phyloP scores from a whole-genome alignment of 495 filamentous ascomycete genomes.

The Sphaerosporella brunnea region DNA sequence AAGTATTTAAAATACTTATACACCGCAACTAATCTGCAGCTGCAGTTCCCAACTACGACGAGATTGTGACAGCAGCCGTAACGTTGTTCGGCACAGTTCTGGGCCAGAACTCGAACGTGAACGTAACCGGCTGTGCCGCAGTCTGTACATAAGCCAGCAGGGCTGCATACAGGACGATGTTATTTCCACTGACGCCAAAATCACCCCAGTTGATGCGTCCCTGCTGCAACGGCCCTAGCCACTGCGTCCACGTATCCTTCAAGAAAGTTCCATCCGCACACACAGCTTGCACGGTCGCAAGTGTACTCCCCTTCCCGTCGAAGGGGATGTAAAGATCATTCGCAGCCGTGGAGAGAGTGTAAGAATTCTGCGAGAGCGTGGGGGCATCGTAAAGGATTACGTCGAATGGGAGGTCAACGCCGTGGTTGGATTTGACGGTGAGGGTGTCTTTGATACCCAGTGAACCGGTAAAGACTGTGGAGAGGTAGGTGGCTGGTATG shows the following conservation, averaged over 20 bases:
- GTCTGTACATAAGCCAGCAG: constrained; percentile 11
- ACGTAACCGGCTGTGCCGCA: constrained; percentile 12
- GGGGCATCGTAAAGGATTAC: constrained; percentile 37
- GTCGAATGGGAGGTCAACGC: constrained; percentile 31
- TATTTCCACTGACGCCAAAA: constrained; percentile 15
- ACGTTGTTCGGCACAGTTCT: constrained; percentile 18
- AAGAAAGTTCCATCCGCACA: constrained; percentile 34
- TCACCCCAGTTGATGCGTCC: constrained; percentile 29
- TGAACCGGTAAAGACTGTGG: constrained; percentile 27
- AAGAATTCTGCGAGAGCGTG: constrained; percentile 28
- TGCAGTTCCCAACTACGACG: too few species aligned
- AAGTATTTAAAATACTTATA: too few species aligned
- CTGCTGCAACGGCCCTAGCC: constrained; percentile 37
- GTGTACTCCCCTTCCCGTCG: constrained; percentile 31
- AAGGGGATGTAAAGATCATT: constrained; percentile 36
- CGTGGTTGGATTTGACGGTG: constrained; percentile 36
- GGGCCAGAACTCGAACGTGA: constrained; percentile 21
- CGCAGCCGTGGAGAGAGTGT: constrained; percentile 17
- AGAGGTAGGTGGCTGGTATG: constrained; percentile 34
- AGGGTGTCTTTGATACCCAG: constrained; percentile 35
- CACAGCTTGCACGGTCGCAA: constrained; percentile 34
- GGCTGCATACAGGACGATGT: constrained; percentile 10
- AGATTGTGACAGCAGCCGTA: constrained; percentile 12
- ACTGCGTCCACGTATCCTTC: constrained; percentile 42
- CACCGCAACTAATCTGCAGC: too few species aligned